Evolutionary conservation across 768 basidiomycete genomes (phyloP).

Genomic region (Termitomyces sp.): DNA sequence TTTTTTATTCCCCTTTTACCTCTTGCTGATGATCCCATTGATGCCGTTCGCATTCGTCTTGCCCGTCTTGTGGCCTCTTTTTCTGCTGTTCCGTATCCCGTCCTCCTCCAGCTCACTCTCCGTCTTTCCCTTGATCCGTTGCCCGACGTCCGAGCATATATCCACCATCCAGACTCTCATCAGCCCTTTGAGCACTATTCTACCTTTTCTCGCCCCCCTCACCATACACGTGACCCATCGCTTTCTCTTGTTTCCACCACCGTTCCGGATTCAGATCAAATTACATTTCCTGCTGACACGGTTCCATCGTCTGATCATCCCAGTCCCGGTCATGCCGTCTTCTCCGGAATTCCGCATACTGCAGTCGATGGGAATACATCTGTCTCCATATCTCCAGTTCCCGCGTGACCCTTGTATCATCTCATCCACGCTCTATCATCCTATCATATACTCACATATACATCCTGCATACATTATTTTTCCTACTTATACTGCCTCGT

Average conservation of each 20-base stretch:
- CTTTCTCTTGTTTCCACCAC: not conserved
- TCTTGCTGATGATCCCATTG: constrained; percentile 61
- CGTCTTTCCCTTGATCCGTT: constrained; percentile 51
- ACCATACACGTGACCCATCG: not conserved
- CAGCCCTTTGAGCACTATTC: constrained; percentile 10
- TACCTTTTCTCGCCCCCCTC: constrained; percentile 34
- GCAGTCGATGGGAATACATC: constrained; percentile 10
- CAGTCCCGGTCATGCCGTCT: not conserved
- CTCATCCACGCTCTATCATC: constrained; percentile 5
- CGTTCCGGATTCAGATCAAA: not conserved
- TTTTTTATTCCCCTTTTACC: constrained; percentile 51
- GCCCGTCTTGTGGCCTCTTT: constrained; percentile 58
- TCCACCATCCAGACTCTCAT: constrained; percentile 25
- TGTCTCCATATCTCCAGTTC: constrained; percentile 4
- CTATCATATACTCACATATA: constrained; percentile 12
- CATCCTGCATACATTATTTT: constrained; percentile 8
- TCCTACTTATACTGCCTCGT: constrained; percentile 8
- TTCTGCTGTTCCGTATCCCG: constrained; percentile 19
- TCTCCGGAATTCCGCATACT: constrained; percentile 4
- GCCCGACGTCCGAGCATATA: constrained; percentile 57
- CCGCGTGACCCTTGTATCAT: constrained; percentile 7
- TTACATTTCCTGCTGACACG: not conserved
- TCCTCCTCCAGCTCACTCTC: constrained; percentile 33
- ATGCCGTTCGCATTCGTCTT: constrained; percentile 82
- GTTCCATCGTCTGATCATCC: constrained; percentile 2